Evolutionary conservation across 768 basidiomycete genomes (phyloP).

Genomic region (Hirschioporus abietinus): DNA sequence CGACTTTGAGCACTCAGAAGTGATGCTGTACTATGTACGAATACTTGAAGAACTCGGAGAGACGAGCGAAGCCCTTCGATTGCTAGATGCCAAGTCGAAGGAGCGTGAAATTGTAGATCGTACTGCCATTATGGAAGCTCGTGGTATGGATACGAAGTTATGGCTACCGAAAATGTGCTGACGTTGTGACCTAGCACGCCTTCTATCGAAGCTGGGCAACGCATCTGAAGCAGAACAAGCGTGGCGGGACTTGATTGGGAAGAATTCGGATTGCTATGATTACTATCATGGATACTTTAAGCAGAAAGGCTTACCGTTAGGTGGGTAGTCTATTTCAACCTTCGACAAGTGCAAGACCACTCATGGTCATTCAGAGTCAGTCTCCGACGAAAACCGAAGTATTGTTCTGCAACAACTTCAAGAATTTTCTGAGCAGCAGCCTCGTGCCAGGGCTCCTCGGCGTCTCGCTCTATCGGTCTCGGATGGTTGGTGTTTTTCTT

Average conservation of each 20-base stretch:
- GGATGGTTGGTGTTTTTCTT: conserved; percentile 30
- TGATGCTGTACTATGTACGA: conserved; percentile 69
- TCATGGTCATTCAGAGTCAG: conserved; percentile 25
- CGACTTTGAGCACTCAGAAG: conserved; percentile 82
- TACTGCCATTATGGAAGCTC: conserved; percentile 56
- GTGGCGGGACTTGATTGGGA: conserved; percentile 76
- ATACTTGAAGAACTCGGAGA: conserved; percentile 72
- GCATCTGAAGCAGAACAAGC: conserved; percentile 71
- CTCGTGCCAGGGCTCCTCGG: conserved; percentile 63
- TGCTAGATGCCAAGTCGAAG: conserved; percentile 63
- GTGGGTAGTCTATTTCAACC: conserved; percentile 33
- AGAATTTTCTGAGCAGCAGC: conserved; percentile 55
- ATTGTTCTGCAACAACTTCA: conserved; percentile 54
- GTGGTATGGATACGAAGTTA: conserved; percentile 40
- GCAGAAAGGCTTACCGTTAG: conserved; percentile 59
- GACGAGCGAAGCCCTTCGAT: conserved; percentile 48
- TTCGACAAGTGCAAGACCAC: not conserved
- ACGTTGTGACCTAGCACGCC: conserved; percentile 47
- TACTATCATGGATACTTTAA: conserved; percentile 75
- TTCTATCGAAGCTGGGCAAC: conserved; percentile 61
- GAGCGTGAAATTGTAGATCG: conserved; percentile 66
- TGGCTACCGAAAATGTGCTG: not conserved
- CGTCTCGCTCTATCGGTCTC: conserved; percentile 71
- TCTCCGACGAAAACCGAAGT: conserved; percentile 43
- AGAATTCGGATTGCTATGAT: conserved; percentile 77